Evolutionary conservation across 768 basidiomycete species (phyloP).

Genomic region (Piloderma croceum): DNA sequence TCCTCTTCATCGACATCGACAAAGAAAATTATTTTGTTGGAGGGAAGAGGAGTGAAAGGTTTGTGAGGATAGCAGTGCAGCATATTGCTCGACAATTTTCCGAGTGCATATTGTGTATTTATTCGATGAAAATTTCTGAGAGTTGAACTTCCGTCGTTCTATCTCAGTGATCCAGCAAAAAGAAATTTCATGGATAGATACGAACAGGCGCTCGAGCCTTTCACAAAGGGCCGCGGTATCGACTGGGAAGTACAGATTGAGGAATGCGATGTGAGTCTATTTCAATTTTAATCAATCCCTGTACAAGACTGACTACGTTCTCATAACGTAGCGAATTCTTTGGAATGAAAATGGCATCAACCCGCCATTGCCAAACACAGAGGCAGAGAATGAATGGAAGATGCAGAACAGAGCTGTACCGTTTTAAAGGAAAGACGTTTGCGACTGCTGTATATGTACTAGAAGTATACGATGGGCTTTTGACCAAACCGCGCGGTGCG

Average conservation of each 20-base stretch:
- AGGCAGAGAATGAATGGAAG: not conserved
- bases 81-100: constrained; percentile 17
- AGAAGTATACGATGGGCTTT: constrained; percentile 10
- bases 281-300: no score
- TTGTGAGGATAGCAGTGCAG: constrained; percentile 17
- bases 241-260: constrained; percentile 14
- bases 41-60: constrained; percentile 11
- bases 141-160: not conserved
- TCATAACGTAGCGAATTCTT: not conserved
- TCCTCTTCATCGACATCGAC: constrained; percentile 22
- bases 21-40: constrained; percentile 16
- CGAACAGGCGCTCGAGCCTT: constrained; percentile 9
- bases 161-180: constrained; percentile 5
- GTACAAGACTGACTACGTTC: no score
- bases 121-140: no score
- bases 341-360: constrained; percentile 4
- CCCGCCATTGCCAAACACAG: not conserved
- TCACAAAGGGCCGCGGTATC: constrained; percentile 11
- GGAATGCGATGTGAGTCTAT: constrained; percentile 10
- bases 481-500: no score
- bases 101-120: no score
- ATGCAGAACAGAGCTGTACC: constrained; percentile 5
- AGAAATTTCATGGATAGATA: constrained; percentile 10
- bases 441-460: no score
- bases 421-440: no score